Percentiles rank a stretch among this genome's conserved stretches.
Evolutionary conservation across 805 yeast genomes (phyloP).

Genomic region (Candida dendrica): DNA sequence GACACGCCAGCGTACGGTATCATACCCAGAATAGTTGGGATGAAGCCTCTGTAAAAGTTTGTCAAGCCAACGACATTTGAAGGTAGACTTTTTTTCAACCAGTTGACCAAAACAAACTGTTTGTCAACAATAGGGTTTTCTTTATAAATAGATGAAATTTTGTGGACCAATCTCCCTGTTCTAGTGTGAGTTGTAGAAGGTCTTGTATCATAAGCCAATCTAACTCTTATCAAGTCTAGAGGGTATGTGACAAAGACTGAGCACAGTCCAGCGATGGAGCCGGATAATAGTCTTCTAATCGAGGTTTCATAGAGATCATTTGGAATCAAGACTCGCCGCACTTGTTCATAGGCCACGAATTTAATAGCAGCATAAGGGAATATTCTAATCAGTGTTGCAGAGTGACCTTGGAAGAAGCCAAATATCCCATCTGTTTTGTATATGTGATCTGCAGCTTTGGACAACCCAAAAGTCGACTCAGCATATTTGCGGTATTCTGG

Average conservation of each 20-base stretch:
- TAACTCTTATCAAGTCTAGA: constrained; percentile 79
- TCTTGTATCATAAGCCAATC: constrained; percentile 81
- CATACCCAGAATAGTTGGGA: constrained; percentile 93
- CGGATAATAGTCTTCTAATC: constrained; percentile 73
- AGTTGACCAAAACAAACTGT: constrained; percentile 14
- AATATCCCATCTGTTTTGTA: constrained; percentile 59
- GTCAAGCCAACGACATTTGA: constrained; percentile 11
- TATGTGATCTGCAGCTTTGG: constrained; percentile 64
- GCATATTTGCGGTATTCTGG: constrained; percentile 79
- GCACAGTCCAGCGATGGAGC: constrained; percentile 82
- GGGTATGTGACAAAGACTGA: constrained; percentile 91
- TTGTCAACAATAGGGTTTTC: constrained; percentile 17
- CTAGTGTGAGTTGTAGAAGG: constrained; percentile 12
- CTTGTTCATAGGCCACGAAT: constrained; percentile 93
- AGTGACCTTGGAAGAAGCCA: constrained; percentile 93
- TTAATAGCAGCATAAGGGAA: constrained; percentile 97
- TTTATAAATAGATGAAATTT: constrained; percentile 16
- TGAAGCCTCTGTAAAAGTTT: constrained; percentile 90
- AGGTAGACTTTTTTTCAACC: constrained; percentile 15
- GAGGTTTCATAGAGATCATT: constrained; percentile 70
- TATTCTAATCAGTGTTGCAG: constrained; percentile 83
- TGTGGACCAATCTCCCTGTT: constrained; percentile 19
- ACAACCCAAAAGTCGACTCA: constrained; percentile 73
- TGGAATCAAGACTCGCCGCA: constrained; percentile 74
- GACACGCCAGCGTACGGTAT: constrained; percentile 97